phyloP scores from a whole-genome alignment of 192 early-diverging fungal species.

The Podila verticillata region DNA sequence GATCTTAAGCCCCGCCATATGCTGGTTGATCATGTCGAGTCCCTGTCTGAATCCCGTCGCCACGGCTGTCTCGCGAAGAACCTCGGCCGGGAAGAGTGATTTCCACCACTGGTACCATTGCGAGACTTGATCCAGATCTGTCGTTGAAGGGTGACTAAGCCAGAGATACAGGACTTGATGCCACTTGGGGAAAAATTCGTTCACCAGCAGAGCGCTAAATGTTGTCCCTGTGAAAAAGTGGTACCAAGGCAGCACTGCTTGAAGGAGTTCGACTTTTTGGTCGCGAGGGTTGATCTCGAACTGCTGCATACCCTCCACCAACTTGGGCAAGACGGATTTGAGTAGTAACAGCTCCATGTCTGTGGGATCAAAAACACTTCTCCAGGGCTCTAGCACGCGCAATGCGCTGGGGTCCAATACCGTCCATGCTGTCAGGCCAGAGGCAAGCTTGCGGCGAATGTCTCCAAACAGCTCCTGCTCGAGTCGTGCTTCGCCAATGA shows the following conservation, averaged over 20 bases:
- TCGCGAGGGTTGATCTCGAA: conserved; percentile 79
- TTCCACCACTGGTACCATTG: conserved; percentile 69
- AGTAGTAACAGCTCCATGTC: conserved; percentile 71
- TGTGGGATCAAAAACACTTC: conserved; percentile 63
- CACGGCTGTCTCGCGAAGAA: conserved; percentile 56
- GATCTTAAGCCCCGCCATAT: conserved; percentile 34
- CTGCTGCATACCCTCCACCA: conserved; percentile 63
- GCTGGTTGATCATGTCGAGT: conserved; percentile 78
- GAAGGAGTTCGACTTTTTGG: conserved; percentile 73
- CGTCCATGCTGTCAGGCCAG: conserved; percentile 69
- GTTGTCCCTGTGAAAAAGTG: conserved; percentile 58
- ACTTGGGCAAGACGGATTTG: conserved; percentile 76
- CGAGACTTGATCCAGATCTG: conserved; percentile 33
- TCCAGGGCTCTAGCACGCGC: conserved; percentile 68
- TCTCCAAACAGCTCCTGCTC: conserved; percentile 59
- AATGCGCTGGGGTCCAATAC: conserved; percentile 66
- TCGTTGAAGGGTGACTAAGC: conserved; percentile 60
- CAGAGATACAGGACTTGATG: conserved; percentile 72
- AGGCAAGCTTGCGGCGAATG: conserved; percentile 70
- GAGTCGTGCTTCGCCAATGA: conserved; percentile 61
- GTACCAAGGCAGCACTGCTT: conserved; percentile 72
- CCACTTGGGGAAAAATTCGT: conserved; percentile 88
- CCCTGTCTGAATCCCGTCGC: conserved; percentile 69
- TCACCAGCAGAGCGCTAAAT: conserved; percentile 70
- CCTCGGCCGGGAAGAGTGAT: conserved; percentile 55